Conservation (phyloP, 1,139 yeast genomes). For the Tardiomyces blankii region DNA sequence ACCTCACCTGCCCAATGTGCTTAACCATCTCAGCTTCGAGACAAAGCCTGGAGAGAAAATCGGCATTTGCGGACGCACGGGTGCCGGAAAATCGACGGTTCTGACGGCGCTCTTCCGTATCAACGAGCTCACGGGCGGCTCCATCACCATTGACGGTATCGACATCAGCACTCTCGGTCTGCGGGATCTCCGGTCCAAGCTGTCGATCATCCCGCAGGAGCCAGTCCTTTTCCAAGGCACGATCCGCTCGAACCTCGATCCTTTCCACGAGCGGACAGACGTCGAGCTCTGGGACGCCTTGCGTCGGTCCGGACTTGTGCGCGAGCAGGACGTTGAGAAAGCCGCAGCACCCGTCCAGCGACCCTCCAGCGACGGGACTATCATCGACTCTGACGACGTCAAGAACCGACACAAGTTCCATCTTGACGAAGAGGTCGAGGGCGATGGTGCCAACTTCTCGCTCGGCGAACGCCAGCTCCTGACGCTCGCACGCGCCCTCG, state of each 20-base stretch:
- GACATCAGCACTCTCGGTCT: slow-evolving; percentile 49
- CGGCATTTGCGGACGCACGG: slow-evolving; percentile 73
- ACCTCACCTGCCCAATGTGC: slow-evolving; percentile 61
- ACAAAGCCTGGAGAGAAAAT: slow-evolving; percentile 47
- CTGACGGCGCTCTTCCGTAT: slow-evolving; percentile 56
- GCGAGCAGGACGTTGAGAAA: slow-evolving; percentile 27
- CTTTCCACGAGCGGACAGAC: slow-evolving; percentile 44
- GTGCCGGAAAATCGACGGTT: slow-evolving; percentile 68
- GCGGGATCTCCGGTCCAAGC: slow-evolving; percentile 43
- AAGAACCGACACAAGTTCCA: slow-evolving; percentile 46
- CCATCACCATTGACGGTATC: slow-evolving; percentile 45
- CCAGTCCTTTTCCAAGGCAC: slow-evolving; percentile 66
- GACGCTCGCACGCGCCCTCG: slow-evolving; percentile 68
- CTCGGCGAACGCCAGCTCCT: slow-evolving; percentile 69
- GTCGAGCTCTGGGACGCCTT: slow-evolving; percentile 45
- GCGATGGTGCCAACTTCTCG: slow-evolving; percentile 65
- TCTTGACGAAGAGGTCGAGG: slow-evolving; percentile 54
- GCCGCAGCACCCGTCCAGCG: not conserved
- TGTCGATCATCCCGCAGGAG: slow-evolving; percentile 72
- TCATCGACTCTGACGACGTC: slow-evolving; percentile 10
- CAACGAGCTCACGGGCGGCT: slow-evolving; percentile 43
- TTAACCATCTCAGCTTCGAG: slow-evolving; percentile 40
- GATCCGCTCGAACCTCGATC: slow-evolving; percentile 56
- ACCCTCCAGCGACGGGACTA: not conserved
- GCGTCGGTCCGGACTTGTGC: slow-evolving; percentile 53